Conservation (phyloP, 306 rosid genomes). For the Castanea crenata region DNA sequence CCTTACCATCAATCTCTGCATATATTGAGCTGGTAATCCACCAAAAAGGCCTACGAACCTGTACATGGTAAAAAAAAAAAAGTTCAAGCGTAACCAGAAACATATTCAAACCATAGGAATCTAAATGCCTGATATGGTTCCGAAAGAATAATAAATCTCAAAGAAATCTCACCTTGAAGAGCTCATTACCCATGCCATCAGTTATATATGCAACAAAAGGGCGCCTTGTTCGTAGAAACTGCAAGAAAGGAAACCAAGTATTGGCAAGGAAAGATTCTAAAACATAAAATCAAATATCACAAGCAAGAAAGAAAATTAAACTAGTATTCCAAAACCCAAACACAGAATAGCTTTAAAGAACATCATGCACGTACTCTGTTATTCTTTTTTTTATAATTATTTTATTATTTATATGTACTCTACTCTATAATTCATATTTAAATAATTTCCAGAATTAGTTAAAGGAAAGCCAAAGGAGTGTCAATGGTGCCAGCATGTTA, state of each 20-base stretch:
- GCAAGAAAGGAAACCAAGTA: slow-evolving; percentile 29
- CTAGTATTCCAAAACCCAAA: background rate
- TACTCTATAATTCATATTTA: background rate
- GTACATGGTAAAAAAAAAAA: slow-evolving; percentile 21
- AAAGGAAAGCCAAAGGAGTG: background rate
- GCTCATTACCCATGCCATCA: slow-evolving; percentile 76
- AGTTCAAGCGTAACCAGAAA: slow-evolving; percentile 23
- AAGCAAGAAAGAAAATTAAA: slow-evolving; percentile 1
- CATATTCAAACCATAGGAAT: slow-evolving; percentile 4
- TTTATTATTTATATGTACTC: no score
- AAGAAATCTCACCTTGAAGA: slow-evolving; percentile 70
- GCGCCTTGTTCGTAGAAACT: slow-evolving; percentile 83
- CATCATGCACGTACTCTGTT: background rate
- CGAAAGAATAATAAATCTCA: background rate
- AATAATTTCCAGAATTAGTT: background rate
- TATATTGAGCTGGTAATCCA: slow-evolving; percentile 97
- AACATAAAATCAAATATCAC: background rate
- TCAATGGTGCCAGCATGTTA: background rate
- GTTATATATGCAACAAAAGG: slow-evolving; percentile 89
- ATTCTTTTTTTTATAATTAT: background rate
- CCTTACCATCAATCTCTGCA: slow-evolving; percentile 93
- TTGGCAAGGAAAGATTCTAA: slow-evolving; percentile 12
- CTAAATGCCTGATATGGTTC: background rate
- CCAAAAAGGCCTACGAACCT: slow-evolving; percentile 99
- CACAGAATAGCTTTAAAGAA: background rate